Conservation (phyloP, 2,329 filamentous ascomycete genomes). For the Aspergillus sp. region DNA sequence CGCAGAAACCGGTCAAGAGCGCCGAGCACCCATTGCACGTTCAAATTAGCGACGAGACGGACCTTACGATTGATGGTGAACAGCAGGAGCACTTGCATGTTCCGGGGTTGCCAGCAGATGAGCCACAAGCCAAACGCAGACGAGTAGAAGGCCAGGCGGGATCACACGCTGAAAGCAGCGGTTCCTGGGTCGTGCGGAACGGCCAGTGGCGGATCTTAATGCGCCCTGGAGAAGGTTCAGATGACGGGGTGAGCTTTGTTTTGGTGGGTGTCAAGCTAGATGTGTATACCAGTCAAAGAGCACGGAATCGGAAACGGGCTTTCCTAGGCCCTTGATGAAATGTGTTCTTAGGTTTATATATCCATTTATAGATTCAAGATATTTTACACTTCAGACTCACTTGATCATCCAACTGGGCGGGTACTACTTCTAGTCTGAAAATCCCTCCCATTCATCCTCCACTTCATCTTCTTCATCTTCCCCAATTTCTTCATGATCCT, state of each 20-base stretch:
- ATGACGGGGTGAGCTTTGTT: conserved; percentile 64
- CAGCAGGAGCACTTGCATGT: conserved; percentile 15
- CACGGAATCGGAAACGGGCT: conserved; percentile 62
- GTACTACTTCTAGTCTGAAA: conserved; percentile 36
- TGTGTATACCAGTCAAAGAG: conserved; percentile 64
- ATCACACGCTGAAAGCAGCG: conserved; percentile 10
- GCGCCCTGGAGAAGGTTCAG: conserved; percentile 46
- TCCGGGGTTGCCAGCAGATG: background rate
- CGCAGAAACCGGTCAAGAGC: conserved; percentile 52
- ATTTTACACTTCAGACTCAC: no score
- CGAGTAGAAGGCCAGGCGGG: conserved; percentile 6
- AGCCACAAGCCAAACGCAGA: conserved; percentile 17
- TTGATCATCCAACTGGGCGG: background rate
- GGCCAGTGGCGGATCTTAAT: conserved; percentile 74
- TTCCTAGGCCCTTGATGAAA: conserved; percentile 54
- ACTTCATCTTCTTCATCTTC: conserved; percentile 26
- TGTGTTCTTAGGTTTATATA: background rate
- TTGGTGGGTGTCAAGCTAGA: conserved; percentile 76
- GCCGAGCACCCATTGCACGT: conserved; percentile 63
- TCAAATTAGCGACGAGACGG: conserved; percentile 54
- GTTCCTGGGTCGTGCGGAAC: conserved; percentile 63
- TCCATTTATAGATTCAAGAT: background rate
- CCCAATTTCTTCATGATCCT: conserved; percentile 7
- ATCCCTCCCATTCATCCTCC: conserved; percentile 47
- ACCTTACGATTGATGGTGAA: conserved; percentile 44